Evolutionary conservation across 2,329 filamentous ascomycete genomes (phyloP), one percentile per base, ranked within the genome.

Genomic region (Ophiosphaerella herpotricha): DNA sequence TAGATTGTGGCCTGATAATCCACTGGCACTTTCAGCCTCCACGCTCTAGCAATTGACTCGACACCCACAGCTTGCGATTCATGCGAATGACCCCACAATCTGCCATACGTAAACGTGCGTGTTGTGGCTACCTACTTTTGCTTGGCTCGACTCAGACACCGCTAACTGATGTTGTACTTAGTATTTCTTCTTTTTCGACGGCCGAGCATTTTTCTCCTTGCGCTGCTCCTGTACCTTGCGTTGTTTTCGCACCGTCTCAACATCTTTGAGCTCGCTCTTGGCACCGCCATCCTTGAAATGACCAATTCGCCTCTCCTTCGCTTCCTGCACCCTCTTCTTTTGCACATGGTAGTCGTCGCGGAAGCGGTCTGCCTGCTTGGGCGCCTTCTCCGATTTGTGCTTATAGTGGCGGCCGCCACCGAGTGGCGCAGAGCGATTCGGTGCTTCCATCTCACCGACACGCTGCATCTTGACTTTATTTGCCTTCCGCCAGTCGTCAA

Each of bases 351-450:
- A 99, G 75, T 99, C 93, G 72, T 93, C 91, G 54, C 94, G 83
- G 74, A 84, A 93, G 77, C 89, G 93, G 79, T 99, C 94, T 7
- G 94, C 91, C 64, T 90, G 85, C 81, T 97, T 97, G 56, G 95
- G 94, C 48, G 91, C 91, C 76, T 84, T 86, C 71, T 94, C 87
- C 74, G 87, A 84, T 75, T 88, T 93, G 78, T 99, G 94, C 78
- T 88, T 90, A 79, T 88, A 96, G 55, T 86, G 81, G 48, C 78
- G 82, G 16, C 73, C 73, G 47, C 70, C 58, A 38, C 60, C 61
- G 51, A 58, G 74, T 50, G 54, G 52, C 38, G 56, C 64, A 50
- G 54, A 46, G 40, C 58, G 52, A 35, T 55, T 61, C 40, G 61
- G 52, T 58, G 75, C 73, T 75, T 97, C 94, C 38, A 82, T 74